Evolutionary conservation across 2,329 filamentous ascomycete species (phyloP), one percentile per base, ranked within the genome.

Genomic region (Akanthomyces uredinophilus): DNA sequence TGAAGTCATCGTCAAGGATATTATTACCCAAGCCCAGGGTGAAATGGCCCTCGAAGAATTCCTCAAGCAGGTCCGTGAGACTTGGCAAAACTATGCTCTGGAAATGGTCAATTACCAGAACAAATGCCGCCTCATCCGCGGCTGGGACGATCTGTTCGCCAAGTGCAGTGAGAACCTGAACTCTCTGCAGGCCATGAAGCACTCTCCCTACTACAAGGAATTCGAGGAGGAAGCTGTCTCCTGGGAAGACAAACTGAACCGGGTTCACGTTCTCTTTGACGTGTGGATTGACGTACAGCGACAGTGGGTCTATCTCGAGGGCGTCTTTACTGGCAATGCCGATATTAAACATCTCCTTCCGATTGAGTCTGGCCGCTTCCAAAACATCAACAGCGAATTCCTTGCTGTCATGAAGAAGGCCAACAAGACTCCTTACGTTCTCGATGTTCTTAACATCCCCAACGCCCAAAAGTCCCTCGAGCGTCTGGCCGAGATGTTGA

Each of bases 211-310:
- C 76, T 99, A 96, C 82, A 98, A 97, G 75, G 94, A 98, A 70
- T 99, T 99, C 65, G 95, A 99, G 73, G 95, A 99, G 70, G 95
- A 99, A 69, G 96, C 96, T 7, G 90, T 92, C 1, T 86, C 90
- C 1, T 99, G 95, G 95, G 96, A 99, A 76, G 96, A 99, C 77
- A 96, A 96, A 74, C 83, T 99, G 29, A 99, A 98, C 74, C 87
- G 95, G 51, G 92, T 99, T 2, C 95, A 99, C 72, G 92, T 99
- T 18, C 83, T 99, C 11, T 99, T 99, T 71, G 95, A 99, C 74
- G 93, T 99, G 18, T 99, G 96, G 96, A 99, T 99, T 69, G 96
- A 99, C 76, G 96, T 99, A n/a, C 95, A 99, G 75, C 89, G 96
- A 65, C 95, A 99, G 78, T 99, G 95, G 95, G 95, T 99, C 8